A percentile compares a stretch with the other conserved stretches of the same genome.
These are phyloP conservation scores for Hymenoscyphus repandus DNA, from an alignment of 2,329 filamentous ascomycete species.

Conservation along the genomic window DNA sequence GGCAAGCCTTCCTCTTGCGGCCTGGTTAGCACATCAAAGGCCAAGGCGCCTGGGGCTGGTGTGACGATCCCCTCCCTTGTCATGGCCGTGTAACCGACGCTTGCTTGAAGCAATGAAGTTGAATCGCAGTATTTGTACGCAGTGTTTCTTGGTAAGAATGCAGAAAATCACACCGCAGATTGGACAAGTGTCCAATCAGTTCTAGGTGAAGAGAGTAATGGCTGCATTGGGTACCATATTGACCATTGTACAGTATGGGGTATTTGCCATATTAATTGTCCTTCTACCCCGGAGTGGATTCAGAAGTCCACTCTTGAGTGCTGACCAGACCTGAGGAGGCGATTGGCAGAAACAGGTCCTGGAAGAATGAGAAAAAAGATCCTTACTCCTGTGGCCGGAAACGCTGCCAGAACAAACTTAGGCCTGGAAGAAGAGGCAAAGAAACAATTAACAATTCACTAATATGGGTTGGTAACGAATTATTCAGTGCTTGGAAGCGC, in stretches of 20 bases:
- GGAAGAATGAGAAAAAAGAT: too few relatives aligned
- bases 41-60: background rate
- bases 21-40: background rate
- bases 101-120: background rate
- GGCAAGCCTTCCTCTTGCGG: background rate
- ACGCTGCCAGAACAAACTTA: too few relatives aligned
- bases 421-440: too few relatives aligned
- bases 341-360: too few relatives aligned
- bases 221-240: background rate
- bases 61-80: constrained; percentile 8
- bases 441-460: too few relatives aligned
- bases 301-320: background rate
- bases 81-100: background rate
- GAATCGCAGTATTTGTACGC: background rate
- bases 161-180: constrained; percentile 1
- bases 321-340: background rate
- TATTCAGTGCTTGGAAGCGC: too few relatives aligned
- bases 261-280: background rate
- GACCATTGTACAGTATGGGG: constrained; percentile 1
- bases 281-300: constrained; percentile 1
- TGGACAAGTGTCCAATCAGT: background rate
- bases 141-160: background rate
- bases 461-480: too few relatives aligned
- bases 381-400: too few relatives aligned
- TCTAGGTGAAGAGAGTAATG: background rate